A percentile compares a stretch with the other conserved stretches of the same genome.
These are phyloP conservation scores for Primulina huaijiensis DNA, from an alignment of 257 asterid genomes.

Conservation along the genomic window DNA sequence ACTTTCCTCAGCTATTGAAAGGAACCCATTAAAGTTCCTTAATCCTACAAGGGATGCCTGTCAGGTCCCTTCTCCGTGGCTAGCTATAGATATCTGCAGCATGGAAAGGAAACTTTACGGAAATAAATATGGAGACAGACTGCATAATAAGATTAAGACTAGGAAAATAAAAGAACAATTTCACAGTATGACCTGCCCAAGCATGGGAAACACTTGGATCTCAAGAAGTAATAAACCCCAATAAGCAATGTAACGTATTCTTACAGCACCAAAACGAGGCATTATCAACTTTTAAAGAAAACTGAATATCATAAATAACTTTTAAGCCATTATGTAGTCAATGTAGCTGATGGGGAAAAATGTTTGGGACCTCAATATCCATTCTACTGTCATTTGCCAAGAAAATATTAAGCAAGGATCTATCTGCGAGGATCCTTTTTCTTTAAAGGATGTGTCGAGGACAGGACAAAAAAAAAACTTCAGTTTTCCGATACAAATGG, in stretches of 20 bases:
- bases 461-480: not conserved
- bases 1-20: slow-evolving; percentile 32
- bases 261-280: not conserved
- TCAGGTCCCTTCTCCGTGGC: slow-evolving; percentile 10
- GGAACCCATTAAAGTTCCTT: slow-evolving; percentile 16
- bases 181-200: not conserved
- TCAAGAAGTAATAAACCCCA: not conserved
- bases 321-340: not conserved
- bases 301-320: not conserved
- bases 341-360: not conserved
- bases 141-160: not conserved
- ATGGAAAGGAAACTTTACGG: slow-evolving; percentile 23
- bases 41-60: slow-evolving; percentile 23
- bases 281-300: too few species aligned
- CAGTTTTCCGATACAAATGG: not conserved
- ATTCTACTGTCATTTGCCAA: not conserved
- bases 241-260: not conserved
- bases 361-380: not conserved
- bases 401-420: not conserved
- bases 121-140: not conserved
- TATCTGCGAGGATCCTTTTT: not conserved
- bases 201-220: not conserved
- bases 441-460: not conserved
- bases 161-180: too few species aligned
- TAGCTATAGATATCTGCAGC: slow-evolving; percentile 46